phyloP scores from a whole-genome alignment of 2,329 filamentous ascomycete genomes.

The Phialemonium atrogriseum region DNA sequence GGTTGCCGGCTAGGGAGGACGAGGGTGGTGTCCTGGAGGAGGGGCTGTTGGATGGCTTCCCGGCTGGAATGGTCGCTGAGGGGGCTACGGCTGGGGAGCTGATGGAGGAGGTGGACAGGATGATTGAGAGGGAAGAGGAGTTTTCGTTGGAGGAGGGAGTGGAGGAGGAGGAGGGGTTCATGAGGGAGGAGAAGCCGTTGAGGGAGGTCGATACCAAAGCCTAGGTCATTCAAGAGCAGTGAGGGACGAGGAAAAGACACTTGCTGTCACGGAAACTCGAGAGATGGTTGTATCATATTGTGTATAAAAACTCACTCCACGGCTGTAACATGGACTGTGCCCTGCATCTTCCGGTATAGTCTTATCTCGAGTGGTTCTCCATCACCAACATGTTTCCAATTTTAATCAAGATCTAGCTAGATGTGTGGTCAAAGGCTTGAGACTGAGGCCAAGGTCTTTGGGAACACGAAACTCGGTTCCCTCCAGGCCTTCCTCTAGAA shows the following conservation, averaged over 20 bases:
- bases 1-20: constrained; percentile 43
- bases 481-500: constrained; percentile 34
- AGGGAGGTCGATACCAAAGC: constrained; percentile 9
- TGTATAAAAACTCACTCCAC: constrained; percentile 1
- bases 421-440: too few relatives aligned
- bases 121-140: constrained; percentile 31
- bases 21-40: constrained; percentile 25
- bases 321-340: constrained; percentile 1
- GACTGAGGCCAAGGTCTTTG: too few relatives aligned
- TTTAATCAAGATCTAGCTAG: neutral
- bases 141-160: constrained; percentile 37
- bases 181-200: constrained; percentile 16
- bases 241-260: neutral
- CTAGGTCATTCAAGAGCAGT: neutral
- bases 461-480: neutral
- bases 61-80: constrained; percentile 9
- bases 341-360: constrained; percentile 4
- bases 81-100: constrained; percentile 17
- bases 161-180: constrained; percentile 15
- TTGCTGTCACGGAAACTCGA: too few relatives aligned
- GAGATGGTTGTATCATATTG: constrained; percentile 3
- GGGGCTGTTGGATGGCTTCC: constrained; percentile 25
- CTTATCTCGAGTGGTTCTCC: too few relatives aligned
- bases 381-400: too few relatives aligned
- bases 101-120: constrained; percentile 27